These are phyloP conservation scores for Candida succiphila DNA, from an alignment of 805 yeast species.

Conservation along the genomic window DNA sequence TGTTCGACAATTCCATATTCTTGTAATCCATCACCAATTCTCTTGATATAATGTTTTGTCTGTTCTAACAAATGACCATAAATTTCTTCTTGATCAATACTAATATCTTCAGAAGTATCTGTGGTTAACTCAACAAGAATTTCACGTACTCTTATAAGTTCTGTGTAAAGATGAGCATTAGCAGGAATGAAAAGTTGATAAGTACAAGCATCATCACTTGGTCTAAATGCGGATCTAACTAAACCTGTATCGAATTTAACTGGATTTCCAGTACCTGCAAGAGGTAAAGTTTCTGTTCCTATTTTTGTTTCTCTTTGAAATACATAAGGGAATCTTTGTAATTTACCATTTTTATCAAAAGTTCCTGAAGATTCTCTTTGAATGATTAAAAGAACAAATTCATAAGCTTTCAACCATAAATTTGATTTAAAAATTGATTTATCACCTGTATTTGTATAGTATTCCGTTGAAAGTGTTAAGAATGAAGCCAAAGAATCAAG, in stretches of 20 bases:
- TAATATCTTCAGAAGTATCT: constrained; percentile 16
- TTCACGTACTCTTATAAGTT: constrained; percentile 29
- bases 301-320: constrained; percentile 66
- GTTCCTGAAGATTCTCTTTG: constrained; percentile 54
- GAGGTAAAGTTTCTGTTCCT: constrained; percentile 74
- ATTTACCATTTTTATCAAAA: constrained; percentile 39
- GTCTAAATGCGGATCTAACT: constrained; percentile 77
- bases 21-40: constrained; percentile 46
- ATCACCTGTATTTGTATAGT: constrained; percentile 45
- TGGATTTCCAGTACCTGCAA: constrained; percentile 79
- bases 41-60: constrained; percentile 27
- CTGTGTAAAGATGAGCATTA: constrained; percentile 65
- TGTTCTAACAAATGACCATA: constrained; percentile 15
- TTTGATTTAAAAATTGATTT: constrained; percentile 32
- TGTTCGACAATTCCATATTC: constrained; percentile 59
- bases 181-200: constrained; percentile 79
- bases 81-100: constrained; percentile 6
- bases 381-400: constrained; percentile 40
- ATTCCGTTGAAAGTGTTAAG: constrained; percentile 64
- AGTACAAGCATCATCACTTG: constrained; percentile 82
- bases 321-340: constrained; percentile 42
- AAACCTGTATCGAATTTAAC: constrained; percentile 62
- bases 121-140: constrained; percentile 13
- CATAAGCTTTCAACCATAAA: constrained; percentile 51
- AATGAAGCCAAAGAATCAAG: constrained; percentile 81